Percentiles rank a stretch among this genome's conserved stretches.
phyloP scores from a whole-genome alignment of 1,284 basidiomycete species.

The Austroboletus olivaceoglutinosus region DNA sequence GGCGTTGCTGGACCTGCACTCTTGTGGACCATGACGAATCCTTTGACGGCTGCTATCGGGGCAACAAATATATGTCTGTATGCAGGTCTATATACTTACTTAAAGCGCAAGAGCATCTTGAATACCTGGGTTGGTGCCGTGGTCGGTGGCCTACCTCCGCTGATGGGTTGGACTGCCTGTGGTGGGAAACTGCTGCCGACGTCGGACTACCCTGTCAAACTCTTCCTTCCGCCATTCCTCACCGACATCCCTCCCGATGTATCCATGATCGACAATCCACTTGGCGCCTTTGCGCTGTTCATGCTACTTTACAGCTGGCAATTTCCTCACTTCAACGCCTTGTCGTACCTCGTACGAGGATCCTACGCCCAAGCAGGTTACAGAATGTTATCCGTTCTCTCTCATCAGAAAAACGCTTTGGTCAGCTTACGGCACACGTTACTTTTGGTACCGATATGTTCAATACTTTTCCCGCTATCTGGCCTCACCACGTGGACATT shows the following conservation, averaged over 20 bases:
- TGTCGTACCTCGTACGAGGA: constrained; percentile 85
- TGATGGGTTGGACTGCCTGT: constrained; percentile 98
- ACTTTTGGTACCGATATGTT: constrained; percentile 78
- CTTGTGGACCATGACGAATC: constrained; percentile 85
- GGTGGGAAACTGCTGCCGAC: constrained; percentile 78
- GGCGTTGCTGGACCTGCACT: constrained; percentile 78
- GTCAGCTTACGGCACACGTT: constrained; percentile 85
- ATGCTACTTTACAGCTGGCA: constrained; percentile 94
- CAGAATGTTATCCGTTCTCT: constrained; percentile 85
- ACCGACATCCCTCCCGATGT: constrained; percentile 41
- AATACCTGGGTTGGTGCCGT: constrained; percentile 97
- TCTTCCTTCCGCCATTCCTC: constrained; percentile 56
- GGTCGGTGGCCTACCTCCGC: constrained; percentile 89
- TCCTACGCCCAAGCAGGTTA: constrained; percentile 95
- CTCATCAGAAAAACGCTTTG: constrained; percentile 79
- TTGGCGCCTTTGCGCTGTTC: constrained; percentile 76
- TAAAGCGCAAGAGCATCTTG: constrained; percentile 85
- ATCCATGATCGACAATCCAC: constrained; percentile 66
- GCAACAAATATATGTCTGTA: constrained; percentile 87
- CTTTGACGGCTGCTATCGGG: constrained; percentile 83
- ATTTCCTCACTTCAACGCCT: constrained; percentile 96
- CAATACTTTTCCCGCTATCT: constrained; percentile 78
- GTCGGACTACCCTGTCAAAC: constrained; percentile 51
- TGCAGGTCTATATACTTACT: constrained; percentile 88
- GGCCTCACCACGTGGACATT: constrained; percentile 90